phyloP scores from a whole-genome alignment of 1,284 basidiomycete genomes.

The Coriolopsis trogii region DNA sequence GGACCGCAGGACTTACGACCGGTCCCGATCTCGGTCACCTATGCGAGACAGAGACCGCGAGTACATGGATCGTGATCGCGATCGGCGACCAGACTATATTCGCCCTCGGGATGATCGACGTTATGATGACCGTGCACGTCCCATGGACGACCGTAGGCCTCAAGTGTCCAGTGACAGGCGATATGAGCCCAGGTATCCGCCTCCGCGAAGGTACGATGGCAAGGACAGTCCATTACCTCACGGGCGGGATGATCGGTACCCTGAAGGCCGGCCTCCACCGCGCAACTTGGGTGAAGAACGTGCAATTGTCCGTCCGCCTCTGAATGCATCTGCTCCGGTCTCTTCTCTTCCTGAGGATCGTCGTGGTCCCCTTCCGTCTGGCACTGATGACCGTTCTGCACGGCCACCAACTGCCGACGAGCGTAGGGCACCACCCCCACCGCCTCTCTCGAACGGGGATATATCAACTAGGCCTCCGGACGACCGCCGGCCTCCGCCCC shows the following conservation, averaged over 20 bases:
- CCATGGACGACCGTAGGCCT: constrained; percentile 25
- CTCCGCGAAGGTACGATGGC: constrained; percentile 28
- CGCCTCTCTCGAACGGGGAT: constrained; percentile 11
- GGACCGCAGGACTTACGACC: constrained; percentile 21
- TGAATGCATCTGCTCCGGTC: constrained; percentile 8
- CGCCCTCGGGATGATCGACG: constrained; percentile 30
- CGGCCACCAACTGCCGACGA: constrained; percentile 10
- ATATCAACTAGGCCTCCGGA: constrained; percentile 10
- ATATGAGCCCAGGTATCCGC: constrained; percentile 27
- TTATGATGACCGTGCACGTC: constrained; percentile 29
- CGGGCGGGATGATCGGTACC: constrained; percentile 20
- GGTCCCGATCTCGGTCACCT: neutral
- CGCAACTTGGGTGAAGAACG: constrained; percentile 32
- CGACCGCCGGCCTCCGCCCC: constrained; percentile 14
- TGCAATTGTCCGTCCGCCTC: constrained; percentile 25
- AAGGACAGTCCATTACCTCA: constrained; percentile 21
- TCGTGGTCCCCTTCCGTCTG: constrained; percentile 1
- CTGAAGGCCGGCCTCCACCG: constrained; percentile 20
- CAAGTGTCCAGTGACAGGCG: constrained; percentile 29
- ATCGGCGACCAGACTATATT: constrained; percentile 28
- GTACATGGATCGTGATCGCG: constrained; percentile 31
- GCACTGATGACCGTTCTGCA: constrained; percentile 13
- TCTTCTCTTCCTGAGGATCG: constrained; percentile 25
- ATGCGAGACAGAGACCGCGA: constrained; percentile 29
- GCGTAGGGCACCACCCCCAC: neutral